These are phyloP conservation scores for Coemansia sp. DNA, from an alignment of 371 early-diverging fungal species.

Conservation along the genomic window DNA sequence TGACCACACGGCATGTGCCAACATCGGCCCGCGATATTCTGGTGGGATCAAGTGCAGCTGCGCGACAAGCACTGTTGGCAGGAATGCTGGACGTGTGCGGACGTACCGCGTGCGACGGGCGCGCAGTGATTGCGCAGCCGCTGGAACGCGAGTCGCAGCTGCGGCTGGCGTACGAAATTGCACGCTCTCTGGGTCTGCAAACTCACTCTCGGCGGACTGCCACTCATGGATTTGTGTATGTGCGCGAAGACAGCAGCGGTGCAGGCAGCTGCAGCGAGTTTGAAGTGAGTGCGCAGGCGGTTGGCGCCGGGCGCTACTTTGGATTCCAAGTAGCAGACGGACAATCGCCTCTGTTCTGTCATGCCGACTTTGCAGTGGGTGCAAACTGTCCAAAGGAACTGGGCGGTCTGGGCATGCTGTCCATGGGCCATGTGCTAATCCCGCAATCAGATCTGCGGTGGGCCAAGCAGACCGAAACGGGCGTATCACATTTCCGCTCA, in stretches of 20 bases:
- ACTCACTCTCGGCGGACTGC: slow-evolving; percentile 25
- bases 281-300: slow-evolving; percentile 23
- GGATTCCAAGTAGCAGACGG: slow-evolving; percentile 44
- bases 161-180: slow-evolving; percentile 42
- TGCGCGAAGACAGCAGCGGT: slow-evolving; percentile 10
- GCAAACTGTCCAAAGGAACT: slow-evolving; percentile 82
- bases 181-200: slow-evolving; percentile 41
- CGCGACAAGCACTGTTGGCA: slow-evolving; percentile 32
- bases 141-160: slow-evolving; percentile 23
- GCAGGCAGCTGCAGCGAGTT: slow-evolving; percentile 10
- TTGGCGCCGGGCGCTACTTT: slow-evolving; percentile 21
- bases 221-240: slow-evolving; percentile 25
- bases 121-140: slow-evolving; percentile 23
- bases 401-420: slow-evolving; percentile 99
- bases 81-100: slow-evolving; percentile 44
- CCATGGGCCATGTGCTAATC: slow-evolving; percentile 97
- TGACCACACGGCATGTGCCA: slow-evolving; percentile 2
- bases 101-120: slow-evolving; percentile 11
- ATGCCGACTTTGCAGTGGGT: slow-evolving; percentile 45
- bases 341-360: slow-evolving; percentile 51
- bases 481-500: slow-evolving; percentile 97
- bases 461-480: slow-evolving; percentile 95
- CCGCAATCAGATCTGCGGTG: slow-evolving; percentile 96
- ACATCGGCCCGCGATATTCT: slow-evolving; percentile 23
- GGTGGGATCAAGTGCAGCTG: slow-evolving; percentile 13